These are phyloP conservation scores for Narthecium ossifragum DNA, from an alignment of 106 monocot genomes.

Conservation along the genomic window DNA sequence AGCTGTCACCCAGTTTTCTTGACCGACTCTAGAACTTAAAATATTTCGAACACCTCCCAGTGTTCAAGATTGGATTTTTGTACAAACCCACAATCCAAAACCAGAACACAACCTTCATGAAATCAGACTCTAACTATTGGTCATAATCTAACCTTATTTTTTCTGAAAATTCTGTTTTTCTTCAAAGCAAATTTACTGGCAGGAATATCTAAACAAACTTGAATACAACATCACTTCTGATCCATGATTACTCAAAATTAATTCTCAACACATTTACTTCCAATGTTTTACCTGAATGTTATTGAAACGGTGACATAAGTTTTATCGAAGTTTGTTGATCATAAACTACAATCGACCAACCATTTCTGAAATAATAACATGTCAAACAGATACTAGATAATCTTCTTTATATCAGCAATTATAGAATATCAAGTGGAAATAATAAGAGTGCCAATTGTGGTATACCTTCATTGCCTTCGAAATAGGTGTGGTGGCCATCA, in stretches of 20 bases:
- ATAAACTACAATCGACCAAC: not conserved
- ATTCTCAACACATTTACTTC: no score
- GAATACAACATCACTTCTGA: no score
- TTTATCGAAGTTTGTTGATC: not conserved
- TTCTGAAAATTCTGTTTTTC: no score
- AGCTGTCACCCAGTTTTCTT: no score
- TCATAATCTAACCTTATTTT: no score
- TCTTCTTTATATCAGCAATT: not conserved
- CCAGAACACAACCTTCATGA: not conserved
- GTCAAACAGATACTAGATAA: not conserved
- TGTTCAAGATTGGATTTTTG: not conserved
- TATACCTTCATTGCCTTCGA: conserved; percentile 42
- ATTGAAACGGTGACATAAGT: no score
- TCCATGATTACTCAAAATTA: no score
- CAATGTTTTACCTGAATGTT: no score
- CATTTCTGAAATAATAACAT: not conserved
- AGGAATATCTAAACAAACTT: no score
- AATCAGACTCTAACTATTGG: no score
- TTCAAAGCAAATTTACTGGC: no score
- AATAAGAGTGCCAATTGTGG: not conserved
- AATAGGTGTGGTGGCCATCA: conserved; percentile 78
- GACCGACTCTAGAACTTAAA: not conserved
- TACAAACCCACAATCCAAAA: not conserved
- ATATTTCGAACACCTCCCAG: not conserved
- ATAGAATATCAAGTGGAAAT: not conserved